These are phyloP conservation scores for Colletotrichum chrysophilum DNA, from an alignment of 2,329 filamentous ascomycete species.

Conservation along the genomic window DNA sequence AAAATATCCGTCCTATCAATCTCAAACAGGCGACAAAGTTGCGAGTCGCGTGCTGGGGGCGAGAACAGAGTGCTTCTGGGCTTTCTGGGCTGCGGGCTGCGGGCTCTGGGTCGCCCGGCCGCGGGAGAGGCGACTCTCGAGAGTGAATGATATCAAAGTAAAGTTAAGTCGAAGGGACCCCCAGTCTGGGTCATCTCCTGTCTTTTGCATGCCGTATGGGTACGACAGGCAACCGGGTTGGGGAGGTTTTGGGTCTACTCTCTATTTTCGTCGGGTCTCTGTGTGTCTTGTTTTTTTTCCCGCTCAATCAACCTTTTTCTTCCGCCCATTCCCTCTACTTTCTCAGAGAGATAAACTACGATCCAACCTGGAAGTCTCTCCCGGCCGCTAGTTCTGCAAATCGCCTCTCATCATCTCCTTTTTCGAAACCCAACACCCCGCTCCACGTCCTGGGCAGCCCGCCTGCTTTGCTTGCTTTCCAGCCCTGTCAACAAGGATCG, in stretches of 20 bases:
- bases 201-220: conserved; percentile 1
- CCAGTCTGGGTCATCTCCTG: conserved; percentile 3
- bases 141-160: conserved; percentile 15
- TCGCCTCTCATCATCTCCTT: conserved; percentile 9
- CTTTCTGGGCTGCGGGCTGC: neutral
- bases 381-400: conserved; percentile 3
- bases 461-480: neutral
- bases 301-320: neutral
- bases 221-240: neutral
- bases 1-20: conserved; percentile 54
- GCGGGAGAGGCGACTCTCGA: conserved; percentile 9
- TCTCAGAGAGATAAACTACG: neutral
- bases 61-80: conserved; percentile 1
- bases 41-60: conserved; percentile 23
- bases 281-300: neutral
- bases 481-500: conserved; percentile 19
- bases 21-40: conserved; percentile 49
- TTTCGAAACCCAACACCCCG: conserved; percentile 9
- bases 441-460: conserved; percentile 7
- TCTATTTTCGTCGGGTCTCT: conserved; percentile 6
- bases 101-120: neutral
- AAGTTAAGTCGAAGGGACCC: conserved; percentile 16
- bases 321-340: neutral
- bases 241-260: neutral
- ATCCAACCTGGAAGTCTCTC: neutral